Conservation (phyloP, 441 rosid genomes). For the Gossypium davidsonii region DNA sequence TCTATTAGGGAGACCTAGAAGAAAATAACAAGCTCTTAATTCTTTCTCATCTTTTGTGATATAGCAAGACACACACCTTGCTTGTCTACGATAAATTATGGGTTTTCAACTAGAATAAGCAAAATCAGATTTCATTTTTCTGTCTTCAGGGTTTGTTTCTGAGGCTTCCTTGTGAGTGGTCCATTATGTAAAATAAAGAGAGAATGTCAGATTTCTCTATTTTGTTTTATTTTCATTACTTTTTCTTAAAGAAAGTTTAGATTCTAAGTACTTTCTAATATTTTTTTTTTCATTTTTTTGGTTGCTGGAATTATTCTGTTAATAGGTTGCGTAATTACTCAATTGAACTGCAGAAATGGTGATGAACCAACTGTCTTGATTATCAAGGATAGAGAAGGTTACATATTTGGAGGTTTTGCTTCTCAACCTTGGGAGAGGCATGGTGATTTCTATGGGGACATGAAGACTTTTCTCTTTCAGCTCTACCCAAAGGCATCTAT, state of each 20-base stretch:
- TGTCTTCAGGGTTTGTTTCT: background rate
- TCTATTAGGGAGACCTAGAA: background rate
- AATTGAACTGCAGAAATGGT: conserved; percentile 47
- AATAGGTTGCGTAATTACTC: conserved; percentile 26
- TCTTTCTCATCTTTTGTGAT: background rate
- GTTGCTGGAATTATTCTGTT: conserved; percentile 13
- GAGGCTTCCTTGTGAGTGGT: background rate
- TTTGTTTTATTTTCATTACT: background rate
- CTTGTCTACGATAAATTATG: background rate
- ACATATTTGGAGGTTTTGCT: conserved; percentile 77
- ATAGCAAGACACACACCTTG: background rate
- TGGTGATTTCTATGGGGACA: conserved; percentile 80
- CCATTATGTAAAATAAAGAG: background rate
- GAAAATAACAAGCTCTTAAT: background rate
- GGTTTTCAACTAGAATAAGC: background rate
- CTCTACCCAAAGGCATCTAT: conserved; percentile 63
- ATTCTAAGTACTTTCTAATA: background rate
- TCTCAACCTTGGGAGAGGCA: conserved; percentile 85
- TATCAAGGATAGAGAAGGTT: conserved; percentile 71
- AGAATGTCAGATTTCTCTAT: background rate
- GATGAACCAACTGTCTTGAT: conserved; percentile 60
- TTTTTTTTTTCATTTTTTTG: conserved; percentile 10
- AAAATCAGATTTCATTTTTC: background rate
- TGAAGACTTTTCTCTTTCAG: conserved; percentile 85
- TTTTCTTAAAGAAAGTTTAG: background rate